Conservation (phyloP, 2,329 filamentous ascomycete genomes). For the Exophiala dermatitidis region DNA sequence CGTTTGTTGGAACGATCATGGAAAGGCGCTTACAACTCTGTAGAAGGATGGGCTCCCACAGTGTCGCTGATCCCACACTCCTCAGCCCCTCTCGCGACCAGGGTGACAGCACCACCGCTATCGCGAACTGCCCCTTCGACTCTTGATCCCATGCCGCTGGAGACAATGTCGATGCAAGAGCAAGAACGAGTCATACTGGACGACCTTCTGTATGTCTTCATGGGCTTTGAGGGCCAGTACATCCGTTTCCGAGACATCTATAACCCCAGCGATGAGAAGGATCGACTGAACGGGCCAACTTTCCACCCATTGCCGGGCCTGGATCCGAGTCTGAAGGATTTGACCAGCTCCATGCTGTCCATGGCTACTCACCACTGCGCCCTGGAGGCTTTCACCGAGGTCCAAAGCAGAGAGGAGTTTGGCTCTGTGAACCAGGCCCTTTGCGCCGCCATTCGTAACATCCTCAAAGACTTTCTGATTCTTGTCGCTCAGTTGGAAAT, state of each 20-base stretch:
- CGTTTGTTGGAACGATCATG: neutral
- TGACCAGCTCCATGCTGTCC: slow-evolving; percentile 80
- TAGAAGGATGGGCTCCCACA: slow-evolving; percentile 66
- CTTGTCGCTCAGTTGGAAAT: slow-evolving; percentile 90
- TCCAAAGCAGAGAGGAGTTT: slow-evolving; percentile 87
- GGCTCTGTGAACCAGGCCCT: slow-evolving; percentile 92
- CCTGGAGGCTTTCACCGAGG: slow-evolving; percentile 85
- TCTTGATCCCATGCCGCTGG: slow-evolving; percentile 61
- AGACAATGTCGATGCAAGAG: slow-evolving; percentile 64
- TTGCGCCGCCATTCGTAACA: slow-evolving; percentile 86
- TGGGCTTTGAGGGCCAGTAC: slow-evolving; percentile 98
- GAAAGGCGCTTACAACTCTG: slow-evolving; percentile 17
- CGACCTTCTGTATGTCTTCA: slow-evolving; percentile 88
- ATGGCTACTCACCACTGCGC: slow-evolving; percentile 92
- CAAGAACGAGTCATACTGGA: slow-evolving; percentile 86
- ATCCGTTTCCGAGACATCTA: slow-evolving; percentile 79
- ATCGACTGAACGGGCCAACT: slow-evolving; percentile 71
- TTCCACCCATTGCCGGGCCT: slow-evolving; percentile 76
- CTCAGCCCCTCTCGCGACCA: slow-evolving; percentile 63
- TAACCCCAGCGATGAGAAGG: slow-evolving; percentile 76
- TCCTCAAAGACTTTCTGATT: slow-evolving; percentile 87
- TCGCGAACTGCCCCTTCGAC: slow-evolving; percentile 61
- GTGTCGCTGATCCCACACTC: slow-evolving; percentile 65
- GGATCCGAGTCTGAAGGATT: slow-evolving; percentile 82
- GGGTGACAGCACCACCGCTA: slow-evolving; percentile 55